phyloP scores from a whole-genome alignment of 2,329 filamentous ascomycete species.

The Hirsutella minnesotensis region DNA sequence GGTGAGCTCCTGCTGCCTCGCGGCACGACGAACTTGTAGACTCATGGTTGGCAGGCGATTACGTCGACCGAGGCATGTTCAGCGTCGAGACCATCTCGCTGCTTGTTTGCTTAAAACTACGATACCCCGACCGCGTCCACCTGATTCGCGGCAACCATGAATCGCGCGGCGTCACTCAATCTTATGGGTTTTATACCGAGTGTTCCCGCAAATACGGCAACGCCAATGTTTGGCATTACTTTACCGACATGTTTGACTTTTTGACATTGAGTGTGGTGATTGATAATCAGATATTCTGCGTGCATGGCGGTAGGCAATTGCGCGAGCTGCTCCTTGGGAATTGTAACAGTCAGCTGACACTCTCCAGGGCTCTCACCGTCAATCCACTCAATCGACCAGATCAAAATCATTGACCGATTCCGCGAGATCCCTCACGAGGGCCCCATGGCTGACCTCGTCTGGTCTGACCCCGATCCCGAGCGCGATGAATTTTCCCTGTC shows the following conservation, averaged over 20 bases:
- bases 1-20: constrained; percentile 38
- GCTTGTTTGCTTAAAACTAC: constrained; percentile 90
- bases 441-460: constrained; percentile 98
- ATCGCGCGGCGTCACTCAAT: constrained; percentile 93
- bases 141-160: constrained; percentile 97
- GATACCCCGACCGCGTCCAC: constrained; percentile 92
- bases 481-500: constrained; percentile 93
- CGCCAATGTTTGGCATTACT: constrained; percentile 98
- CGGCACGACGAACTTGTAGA: background rate
- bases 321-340: too few relatives aligned
- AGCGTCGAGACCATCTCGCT: constrained; percentile 98
- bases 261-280: constrained; percentile 94
- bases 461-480: constrained; percentile 96
- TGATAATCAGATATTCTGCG: constrained; percentile 97
- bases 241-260: constrained; percentile 99
- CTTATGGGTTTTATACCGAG: constrained; percentile 98
- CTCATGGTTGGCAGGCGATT: constrained; percentile 72
- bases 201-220: constrained; percentile 97
- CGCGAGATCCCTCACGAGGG: constrained; percentile 97
- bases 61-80: constrained; percentile 96
- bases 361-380: constrained; percentile 62
- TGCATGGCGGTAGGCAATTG: constrained; percentile 63
- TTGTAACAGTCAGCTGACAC: background rate
- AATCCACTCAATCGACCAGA: constrained; percentile 97
- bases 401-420: constrained; percentile 98